These are phyloP conservation scores for Aspergillus pseudonomiae DNA, from an alignment of 2,329 filamentous ascomycete species.

Conservation along the genomic window DNA sequence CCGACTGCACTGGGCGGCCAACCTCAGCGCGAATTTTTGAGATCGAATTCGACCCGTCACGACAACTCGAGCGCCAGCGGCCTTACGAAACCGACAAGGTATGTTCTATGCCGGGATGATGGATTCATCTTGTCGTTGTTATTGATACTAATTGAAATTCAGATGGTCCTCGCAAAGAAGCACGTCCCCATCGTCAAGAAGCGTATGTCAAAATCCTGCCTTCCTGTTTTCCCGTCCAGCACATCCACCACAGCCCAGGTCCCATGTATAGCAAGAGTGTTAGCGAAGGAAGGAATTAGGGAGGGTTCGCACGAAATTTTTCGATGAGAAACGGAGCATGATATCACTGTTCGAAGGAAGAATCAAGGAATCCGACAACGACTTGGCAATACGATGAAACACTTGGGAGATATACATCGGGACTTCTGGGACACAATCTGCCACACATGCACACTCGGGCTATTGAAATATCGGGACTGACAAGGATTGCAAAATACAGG, in stretches of 20 bases:
- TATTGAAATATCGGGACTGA: neutral
- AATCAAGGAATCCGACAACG: neutral
- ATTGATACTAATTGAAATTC: conserved; percentile 20
- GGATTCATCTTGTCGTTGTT: neutral
- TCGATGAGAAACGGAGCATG: neutral
- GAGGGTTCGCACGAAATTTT: neutral
- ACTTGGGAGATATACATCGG: neutral
- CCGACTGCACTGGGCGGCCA: conserved; percentile 30
- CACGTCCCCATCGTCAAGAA: conserved; percentile 99
- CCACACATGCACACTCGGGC: neutral
- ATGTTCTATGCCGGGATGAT: conserved; percentile 19
- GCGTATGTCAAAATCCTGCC: conserved; percentile 65
- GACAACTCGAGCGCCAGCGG: conserved; percentile 48
- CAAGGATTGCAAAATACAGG: conserved; percentile 44
- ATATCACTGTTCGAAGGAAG: neutral
- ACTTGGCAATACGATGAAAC: neutral
- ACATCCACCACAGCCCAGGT: conserved; percentile 5
- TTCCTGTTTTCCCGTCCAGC: conserved; percentile 2
- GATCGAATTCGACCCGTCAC: conserved; percentile 42
- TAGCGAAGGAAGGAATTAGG: neutral
- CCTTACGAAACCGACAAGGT: conserved; percentile 52
- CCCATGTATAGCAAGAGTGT: conserved; percentile 6
- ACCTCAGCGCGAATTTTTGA: conserved; percentile 44
- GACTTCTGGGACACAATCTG: neutral
- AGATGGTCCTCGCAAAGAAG: conserved; percentile 99